Evolutionary conservation across 495 filamentous ascomycete genomes (phyloP).

Genomic region (Lasiosphaeria miniovina): DNA sequence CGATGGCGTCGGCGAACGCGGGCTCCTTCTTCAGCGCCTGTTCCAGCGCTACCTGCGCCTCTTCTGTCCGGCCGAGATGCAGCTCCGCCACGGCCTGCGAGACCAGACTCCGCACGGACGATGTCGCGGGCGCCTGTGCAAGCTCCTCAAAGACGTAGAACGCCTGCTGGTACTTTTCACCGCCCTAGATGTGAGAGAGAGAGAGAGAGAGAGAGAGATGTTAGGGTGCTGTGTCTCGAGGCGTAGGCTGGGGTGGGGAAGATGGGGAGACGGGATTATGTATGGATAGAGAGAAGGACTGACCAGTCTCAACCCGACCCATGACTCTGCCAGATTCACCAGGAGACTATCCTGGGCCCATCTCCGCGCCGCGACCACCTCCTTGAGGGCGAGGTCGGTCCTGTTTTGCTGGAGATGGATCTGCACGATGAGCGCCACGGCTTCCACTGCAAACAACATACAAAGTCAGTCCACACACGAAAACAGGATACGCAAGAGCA

Average conservation of each 20-base stretch:
- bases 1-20: constrained; percentile 67
- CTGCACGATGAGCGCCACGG: constrained; percentile 75
- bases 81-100: constrained; percentile 90
- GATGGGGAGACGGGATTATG: background rate
- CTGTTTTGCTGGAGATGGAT: constrained; percentile 91
- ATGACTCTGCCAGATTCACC: constrained; percentile 92
- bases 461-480: too few relatives aligned
- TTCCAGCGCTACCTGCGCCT: constrained; percentile 82
- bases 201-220: background rate
- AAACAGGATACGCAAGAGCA: background rate
- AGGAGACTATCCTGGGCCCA: constrained; percentile 95
- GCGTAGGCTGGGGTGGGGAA: background rate
- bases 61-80: constrained; percentile 82
- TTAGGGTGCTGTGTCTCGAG: background rate
- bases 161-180: constrained; percentile 92
- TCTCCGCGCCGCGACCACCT: constrained; percentile 81
- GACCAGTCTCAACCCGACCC: constrained; percentile 87
- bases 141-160: constrained; percentile 99
- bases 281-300: constrained; percentile 26
- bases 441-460: constrained; percentile 42
- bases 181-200: constrained; percentile 57
- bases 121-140: constrained; percentile 74
- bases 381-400: constrained; percentile 83
- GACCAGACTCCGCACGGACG: constrained; percentile 65
- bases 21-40: constrained; percentile 74